Evolutionary conservation across 768 basidiomycete species (phyloP), one percentile per base, ranked within the genome.

Genomic region (Serendipita indica): DNA sequence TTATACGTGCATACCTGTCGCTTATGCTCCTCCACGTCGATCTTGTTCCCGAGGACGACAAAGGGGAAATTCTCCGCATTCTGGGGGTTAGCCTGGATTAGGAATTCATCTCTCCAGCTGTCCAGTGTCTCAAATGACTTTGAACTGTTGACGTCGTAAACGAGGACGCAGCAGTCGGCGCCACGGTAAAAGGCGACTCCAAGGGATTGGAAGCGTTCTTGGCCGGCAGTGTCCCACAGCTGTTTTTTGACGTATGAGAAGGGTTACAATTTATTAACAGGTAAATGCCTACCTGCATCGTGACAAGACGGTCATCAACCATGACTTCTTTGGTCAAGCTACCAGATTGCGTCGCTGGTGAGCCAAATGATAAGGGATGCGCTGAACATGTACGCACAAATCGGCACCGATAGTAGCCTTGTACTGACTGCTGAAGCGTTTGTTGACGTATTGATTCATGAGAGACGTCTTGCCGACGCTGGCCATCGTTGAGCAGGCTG

Each of bases 381-480:
- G 65, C 58, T 41, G 64, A 60, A 52, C 45, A 52, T 54, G 57
- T 63, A 78, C 88, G 61, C 73, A 90, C 89, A 93, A 93, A 79
- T 93, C 90, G 61, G 91, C 91, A 60, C 91, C 91, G 69, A 94
- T 94, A 62, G 96, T 98, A 16, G 96, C 96, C 75, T 98, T 98
- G 80, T 99, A 99, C 74, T 97, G 94, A 74, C 93, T 96, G 71
- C 88, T 91, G 73, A 98, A 99, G 62, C 96, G 86, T 73, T 97
- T 98, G 81, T 97, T 98, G 64, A 99, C 96, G 75, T 96, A 98
- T 74, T 99, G 96, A 76, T 97, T 97, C 96, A 99, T 99, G 66
- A 99, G 85, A 28, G 94, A 98, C 39, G 96, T 98, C 85, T 98
- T 98, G 39, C 93, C 94, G 70, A 97, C 94, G 60, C 93, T 93